phyloP scores from a whole-genome alignment of 306 rosid genomes.

The Pyrus communis region DNA sequence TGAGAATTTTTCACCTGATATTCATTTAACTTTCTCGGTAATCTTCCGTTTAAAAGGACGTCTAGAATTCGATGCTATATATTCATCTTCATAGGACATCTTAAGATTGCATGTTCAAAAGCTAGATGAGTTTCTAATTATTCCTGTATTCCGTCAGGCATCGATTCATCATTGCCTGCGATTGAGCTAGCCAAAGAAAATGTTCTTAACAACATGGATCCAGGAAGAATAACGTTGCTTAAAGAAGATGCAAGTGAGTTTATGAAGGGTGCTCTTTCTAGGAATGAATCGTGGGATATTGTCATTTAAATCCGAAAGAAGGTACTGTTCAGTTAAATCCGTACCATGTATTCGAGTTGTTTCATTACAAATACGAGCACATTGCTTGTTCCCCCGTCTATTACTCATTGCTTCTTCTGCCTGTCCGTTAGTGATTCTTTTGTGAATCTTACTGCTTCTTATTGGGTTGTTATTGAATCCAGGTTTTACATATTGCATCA shows the following conservation, averaged over 20 bases:
- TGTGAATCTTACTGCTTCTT: background rate
- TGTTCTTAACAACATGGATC: conserved; percentile 66
- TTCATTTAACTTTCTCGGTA: background rate
- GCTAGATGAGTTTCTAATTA: conserved; percentile 2
- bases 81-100: background rate
- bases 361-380: background rate
- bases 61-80: background rate
- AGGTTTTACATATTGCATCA: conserved; percentile 74
- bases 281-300: conserved; percentile 77
- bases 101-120: conserved; percentile 4
- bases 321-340: conserved; percentile 25
- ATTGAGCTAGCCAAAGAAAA: conserved; percentile 87
- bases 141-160: conserved; percentile 37
- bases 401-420: background rate
- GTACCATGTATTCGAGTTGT: background rate
- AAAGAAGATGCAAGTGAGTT: conserved; percentile 66
- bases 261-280: conserved; percentile 73
- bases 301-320: conserved; percentile 66
- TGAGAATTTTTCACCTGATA: background rate
- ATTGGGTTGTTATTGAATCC: conserved; percentile 14
- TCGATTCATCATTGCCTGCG: conserved; percentile 73
- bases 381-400: background rate
- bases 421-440: conserved; percentile 1
- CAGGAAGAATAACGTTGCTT: conserved; percentile 57
- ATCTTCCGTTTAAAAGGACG: background rate